Base-by-base conservation (phyloP, 371 early-diverging fungal species). In the Mucor piriformis region DNA sequence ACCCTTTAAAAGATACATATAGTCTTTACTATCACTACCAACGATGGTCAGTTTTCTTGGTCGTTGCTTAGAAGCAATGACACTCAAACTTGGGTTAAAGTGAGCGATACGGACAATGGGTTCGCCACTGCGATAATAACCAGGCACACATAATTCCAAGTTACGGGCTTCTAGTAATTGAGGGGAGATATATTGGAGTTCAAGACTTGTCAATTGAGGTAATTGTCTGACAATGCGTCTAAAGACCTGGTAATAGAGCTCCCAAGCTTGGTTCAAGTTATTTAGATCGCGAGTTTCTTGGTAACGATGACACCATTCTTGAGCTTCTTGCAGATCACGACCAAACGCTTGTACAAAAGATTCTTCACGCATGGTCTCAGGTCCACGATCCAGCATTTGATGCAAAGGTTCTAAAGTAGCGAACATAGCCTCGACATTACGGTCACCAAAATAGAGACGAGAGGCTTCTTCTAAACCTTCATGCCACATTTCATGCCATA, bases 401-500 rank as follows among this genome's bases (percentile, higher is more conserved):
- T 98, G 96, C 58, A 96, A 77, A 6, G 94, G 95, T 57, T 91
- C 89, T 13, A 98, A 74, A 3, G 89, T 91, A 1, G 88, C 87
- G 81, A 96, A 88, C 97, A 97, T 97, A 46, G 92, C 95, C 25
- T 91, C 92, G 8, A 89, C 85, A 63, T 96, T 93, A 47, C 88
- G 88, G 25, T 95, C 91, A 23, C 88, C 90, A 70, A 91, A 95
- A 64, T 93, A 97, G 12, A 91, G 78, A 37, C 92, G 70, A 0
- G 94, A 94, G 0, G 97, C 96, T 61, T 95, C 95, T 67, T 95
- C 94, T 15, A 99, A 72, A 3, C 95, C 95, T 64, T 98, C 96
- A 54, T 92, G 91, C 98, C 99, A 99, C 94, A 95, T 91, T 78
- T 99, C 99, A 54, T 95, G 94, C 94, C 96, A 95, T 34, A 97